Evolutionary conservation across 345 rosid genomes (phyloP).

Genomic region (Gossypium rotundifolium): DNA sequence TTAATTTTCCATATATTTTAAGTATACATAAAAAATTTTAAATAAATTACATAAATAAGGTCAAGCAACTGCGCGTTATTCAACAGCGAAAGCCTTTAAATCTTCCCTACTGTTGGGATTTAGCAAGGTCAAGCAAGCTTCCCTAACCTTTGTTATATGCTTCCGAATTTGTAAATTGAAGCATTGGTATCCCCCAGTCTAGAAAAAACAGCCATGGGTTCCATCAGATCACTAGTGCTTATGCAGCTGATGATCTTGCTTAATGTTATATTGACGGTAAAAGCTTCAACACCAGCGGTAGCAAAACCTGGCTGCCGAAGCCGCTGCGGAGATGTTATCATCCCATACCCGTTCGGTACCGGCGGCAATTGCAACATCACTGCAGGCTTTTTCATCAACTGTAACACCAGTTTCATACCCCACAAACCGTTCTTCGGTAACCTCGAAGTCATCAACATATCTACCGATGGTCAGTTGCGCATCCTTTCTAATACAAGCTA

Average conservation of each 20-base stretch:
- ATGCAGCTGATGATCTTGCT: not conserved
- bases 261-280: not conserved
- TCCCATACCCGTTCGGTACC: constrained; percentile 25
- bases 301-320: not conserved
- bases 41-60: too few relatives aligned
- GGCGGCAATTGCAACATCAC: not conserved
- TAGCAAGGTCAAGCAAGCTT: too few relatives aligned
- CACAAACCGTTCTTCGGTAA: not conserved
- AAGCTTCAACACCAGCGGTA: not conserved
- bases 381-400: constrained; percentile 9
- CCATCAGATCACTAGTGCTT: not conserved
- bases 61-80: too few relatives aligned
- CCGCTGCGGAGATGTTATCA: constrained; percentile 3
- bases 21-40: too few relatives aligned
- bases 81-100: too few relatives aligned
- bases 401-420: not conserved
- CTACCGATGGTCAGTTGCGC: not conserved
- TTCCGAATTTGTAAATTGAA: too few relatives aligned
- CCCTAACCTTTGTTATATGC: too few relatives aligned
- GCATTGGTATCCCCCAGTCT: not conserved
- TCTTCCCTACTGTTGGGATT: too few relatives aligned
- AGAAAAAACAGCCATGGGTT: not conserved
- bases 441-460: not conserved
- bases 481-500: not conserved
- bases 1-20: too few relatives aligned